Evolutionary conservation across 768 basidiomycete genomes (phyloP), one percentile per base, ranked within the genome.

Genomic region (Sporobolomyces phaffii): DNA sequence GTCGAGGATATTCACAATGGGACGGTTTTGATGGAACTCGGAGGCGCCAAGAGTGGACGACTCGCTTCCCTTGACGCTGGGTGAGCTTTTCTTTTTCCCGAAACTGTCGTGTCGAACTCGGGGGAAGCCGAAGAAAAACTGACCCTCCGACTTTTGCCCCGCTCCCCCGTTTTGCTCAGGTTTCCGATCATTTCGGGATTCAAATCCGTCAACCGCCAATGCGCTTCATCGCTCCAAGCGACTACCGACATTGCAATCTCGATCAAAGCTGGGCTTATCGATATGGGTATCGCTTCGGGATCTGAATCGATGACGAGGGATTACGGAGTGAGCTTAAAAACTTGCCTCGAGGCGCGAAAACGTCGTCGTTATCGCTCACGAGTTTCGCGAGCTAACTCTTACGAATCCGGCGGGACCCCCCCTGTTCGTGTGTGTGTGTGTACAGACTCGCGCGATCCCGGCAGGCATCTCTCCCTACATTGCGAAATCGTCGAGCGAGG

Each of bases 141-240:
- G n/a, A n/a, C n/a, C n/a, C n/a, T n/a, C n/a, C n/a, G n/a, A n/a
- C n/a, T n/a, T n/a, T n/a, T n/a, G n/a, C n/a, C n/a, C n/a, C n/a
- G n/a, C n/a, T n/a, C n/a, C n/a, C n/a, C n/a, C 28, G 9, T 26
- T 36, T 51, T 20, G 26, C 24, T 31, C 67, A 69, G 73, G 22
- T 65, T 80, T 63, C 79, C 79, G 29, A 76, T 77, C 68, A 77
- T 77, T 73, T 65, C 76, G 17, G 75, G 78, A 36, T 70, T 79
- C 75, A 78, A 77, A 74, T 79, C 80, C 5, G 75, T 80, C 68
- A 81, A 81, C 76, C 72, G 80, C 54, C 79, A 80, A 67, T 81
- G 80, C 72, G 78, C 78, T 0, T 79, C 79, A 6, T 77, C 77
- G 47, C 72, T 81, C 14, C 78, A 78, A 34, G 77, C 79, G 43